Evolutionary conservation across 176 grass and related monocot species (phyloP).

Genomic region (Poa pratensis): DNA sequence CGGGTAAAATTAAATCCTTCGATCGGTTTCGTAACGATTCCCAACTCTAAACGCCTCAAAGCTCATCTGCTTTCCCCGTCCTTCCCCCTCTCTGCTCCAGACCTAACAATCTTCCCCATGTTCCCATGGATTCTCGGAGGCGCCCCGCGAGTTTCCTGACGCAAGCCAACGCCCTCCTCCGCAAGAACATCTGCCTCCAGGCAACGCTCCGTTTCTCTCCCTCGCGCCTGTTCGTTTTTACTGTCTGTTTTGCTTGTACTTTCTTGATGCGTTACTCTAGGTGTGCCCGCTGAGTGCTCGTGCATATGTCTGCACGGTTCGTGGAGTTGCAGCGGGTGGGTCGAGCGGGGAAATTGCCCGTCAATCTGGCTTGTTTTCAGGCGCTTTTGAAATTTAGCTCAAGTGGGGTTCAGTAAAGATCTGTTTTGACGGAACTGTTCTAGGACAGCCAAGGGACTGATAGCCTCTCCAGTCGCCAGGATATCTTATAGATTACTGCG

Average conservation of each 20-base stretch:
- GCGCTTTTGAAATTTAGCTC: background rate
- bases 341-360: too few relatives aligned
- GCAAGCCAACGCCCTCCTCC: slow-evolving; percentile 62
- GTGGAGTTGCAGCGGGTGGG: background rate
- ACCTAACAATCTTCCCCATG: slow-evolving; percentile 23
- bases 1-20: background rate
- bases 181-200: slow-evolving; percentile 70
- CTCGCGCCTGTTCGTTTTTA: background rate
- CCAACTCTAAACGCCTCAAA: slow-evolving; percentile 15
- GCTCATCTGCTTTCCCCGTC: background rate
- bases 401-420: background rate
- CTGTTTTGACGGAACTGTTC: background rate
- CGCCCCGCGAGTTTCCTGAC: slow-evolving; percentile 51
- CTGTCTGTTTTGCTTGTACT: background rate
- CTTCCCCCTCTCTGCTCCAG: background rate
- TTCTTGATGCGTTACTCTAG: background rate
- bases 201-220: background rate
- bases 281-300: slow-evolving; percentile 18
- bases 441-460: slow-evolving; percentile 25
- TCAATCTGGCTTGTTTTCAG: background rate
- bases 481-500: background rate
- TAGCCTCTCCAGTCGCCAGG: background rate
- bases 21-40: background rate
- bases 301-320: slow-evolving; percentile 27
- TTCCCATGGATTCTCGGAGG: slow-evolving; percentile 34